phyloP scores from a whole-genome alignment of 75 land plant genomes.

The Picea sitchensis region DNA sequence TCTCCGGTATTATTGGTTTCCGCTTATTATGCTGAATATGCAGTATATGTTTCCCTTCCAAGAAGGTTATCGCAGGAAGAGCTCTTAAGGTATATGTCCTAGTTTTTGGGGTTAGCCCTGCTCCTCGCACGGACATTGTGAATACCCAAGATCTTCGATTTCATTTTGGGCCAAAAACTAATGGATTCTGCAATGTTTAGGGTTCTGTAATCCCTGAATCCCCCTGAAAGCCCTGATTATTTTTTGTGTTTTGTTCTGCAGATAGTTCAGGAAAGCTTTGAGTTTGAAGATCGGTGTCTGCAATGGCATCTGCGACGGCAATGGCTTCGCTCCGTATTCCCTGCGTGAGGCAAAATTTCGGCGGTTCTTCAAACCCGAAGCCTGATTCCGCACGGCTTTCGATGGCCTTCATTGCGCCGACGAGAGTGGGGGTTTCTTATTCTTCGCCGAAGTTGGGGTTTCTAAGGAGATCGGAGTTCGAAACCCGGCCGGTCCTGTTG shows the following conservation, averaged over 20 bases:
- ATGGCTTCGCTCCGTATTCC: neutral
- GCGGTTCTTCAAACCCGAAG: neutral
- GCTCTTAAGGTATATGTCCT: neutral
- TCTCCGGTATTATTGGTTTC: neutral
- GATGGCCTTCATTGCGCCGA: neutral
- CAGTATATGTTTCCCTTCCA: neutral
- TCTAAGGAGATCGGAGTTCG: neutral
- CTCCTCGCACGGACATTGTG: too few species aligned
- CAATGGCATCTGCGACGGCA: slow-evolving; percentile 8
- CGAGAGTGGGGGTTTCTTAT: neutral
- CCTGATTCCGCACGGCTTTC: neutral
- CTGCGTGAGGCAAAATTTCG: neutral
- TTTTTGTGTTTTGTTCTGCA: neutral
- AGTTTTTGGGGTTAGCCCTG: too few species aligned
- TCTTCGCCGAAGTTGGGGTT: neutral
- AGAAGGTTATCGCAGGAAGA: neutral
- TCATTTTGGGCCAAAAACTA: too few species aligned
- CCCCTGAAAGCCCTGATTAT: neutral
- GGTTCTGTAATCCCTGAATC: too few species aligned
- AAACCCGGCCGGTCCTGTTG: neutral
- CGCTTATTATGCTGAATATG: neutral
- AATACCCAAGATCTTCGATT: too few species aligned
- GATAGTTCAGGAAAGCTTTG: neutral
- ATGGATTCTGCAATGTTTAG: too few species aligned
- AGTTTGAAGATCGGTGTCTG: neutral